Conservation (phyloP, 2,329 filamentous ascomycete species). For the Moelleriella libera region DNA sequence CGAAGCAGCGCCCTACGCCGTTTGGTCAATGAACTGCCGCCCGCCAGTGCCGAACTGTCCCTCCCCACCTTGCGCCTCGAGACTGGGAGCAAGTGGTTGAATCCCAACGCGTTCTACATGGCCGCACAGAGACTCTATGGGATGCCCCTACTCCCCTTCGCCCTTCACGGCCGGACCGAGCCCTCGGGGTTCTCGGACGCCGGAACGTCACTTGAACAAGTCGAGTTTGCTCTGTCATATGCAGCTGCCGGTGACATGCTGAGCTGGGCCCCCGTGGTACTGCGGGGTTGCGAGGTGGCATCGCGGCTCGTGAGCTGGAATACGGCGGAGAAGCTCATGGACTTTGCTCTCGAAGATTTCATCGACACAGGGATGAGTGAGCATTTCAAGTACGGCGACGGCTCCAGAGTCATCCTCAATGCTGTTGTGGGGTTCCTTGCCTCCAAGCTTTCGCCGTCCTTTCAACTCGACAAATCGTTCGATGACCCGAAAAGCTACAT, state of each 20-base stretch:
- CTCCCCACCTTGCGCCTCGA: conserved; percentile 24
- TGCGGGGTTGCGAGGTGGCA: conserved; percentile 46
- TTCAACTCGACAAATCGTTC: conserved; percentile 38
- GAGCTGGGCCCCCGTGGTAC: conserved; percentile 36
- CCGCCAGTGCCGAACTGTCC: conserved; percentile 12
- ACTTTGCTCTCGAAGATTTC: conserved; percentile 36
- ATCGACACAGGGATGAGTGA: conserved; percentile 23
- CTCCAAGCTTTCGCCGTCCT: conserved; percentile 43
- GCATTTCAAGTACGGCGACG: conserved; percentile 35
- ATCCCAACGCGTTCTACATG: conserved; percentile 40
- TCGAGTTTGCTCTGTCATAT: conserved; percentile 47
- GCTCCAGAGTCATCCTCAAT: conserved; percentile 38
- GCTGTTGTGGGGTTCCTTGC: conserved; percentile 44
- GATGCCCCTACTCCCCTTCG: conserved; percentile 29
- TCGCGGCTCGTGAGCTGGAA: conserved; percentile 45
- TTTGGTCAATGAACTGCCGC: conserved; percentile 14
- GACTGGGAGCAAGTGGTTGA: conserved; percentile 36
- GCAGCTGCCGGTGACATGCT: conserved; percentile 48
- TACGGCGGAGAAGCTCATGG: conserved; percentile 44
- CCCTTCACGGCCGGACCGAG: conserved; percentile 12
- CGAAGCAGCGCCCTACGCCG: conserved; percentile 26
- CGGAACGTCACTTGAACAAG: conserved; percentile 25
- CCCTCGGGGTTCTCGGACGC: conserved; percentile 19
- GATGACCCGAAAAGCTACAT: conserved; percentile 20
- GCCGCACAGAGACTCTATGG: conserved; percentile 45